Base-by-base conservation (phyloP, 1,284 basidiomycete species). In the Naganishia sp. region DNA sequence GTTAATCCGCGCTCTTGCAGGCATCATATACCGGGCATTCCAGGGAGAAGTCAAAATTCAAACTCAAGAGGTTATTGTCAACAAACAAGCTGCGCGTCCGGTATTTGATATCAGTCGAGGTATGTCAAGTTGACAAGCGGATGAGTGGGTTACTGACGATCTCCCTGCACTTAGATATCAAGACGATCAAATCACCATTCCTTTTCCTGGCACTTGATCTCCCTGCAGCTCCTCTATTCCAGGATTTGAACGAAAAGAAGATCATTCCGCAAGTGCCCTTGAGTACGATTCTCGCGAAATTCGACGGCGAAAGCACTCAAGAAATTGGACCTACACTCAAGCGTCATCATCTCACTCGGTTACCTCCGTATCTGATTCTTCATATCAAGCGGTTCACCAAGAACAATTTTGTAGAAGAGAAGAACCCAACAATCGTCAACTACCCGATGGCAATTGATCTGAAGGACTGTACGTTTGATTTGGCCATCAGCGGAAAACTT, bases 311-410 rank as follows among this genome's bases (percentile, higher is more conserved):
- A 72, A 90, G 89, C 9, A 90, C 92, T 17, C 90, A 94, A 83
- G 92, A 95, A 84, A 90, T 87, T 66, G 84, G 87, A 41, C 92
- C 92, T 28, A 90, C 90, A 74, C 79, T 97, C 51, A 87, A 90
- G 72, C 85, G 94, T 51, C 97, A 90, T 82, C 93, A 96, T 77
- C 88, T 95, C 71, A 88, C 89, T 68, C 84, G 85, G 25, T 82
- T 99, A 65, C 96, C 96, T 23, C 91, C 85, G 49, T 98, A 94
- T 76, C 87, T 99, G 71, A 90, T 99, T 72, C 82, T 98, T 28
- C 92, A 97, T 77, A 95, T 90, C 83, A 98, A 95, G 76, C 87
- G 96, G 39, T 99, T 99, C 80, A 96, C 92, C n/a, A 96, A 92
- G 78, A 99, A 99, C 79, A 86, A 86, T 61, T 98, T 99, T 74